Conservation (phyloP, 768 basidiomycete genomes). For the Psilocybe sp. region DNA sequence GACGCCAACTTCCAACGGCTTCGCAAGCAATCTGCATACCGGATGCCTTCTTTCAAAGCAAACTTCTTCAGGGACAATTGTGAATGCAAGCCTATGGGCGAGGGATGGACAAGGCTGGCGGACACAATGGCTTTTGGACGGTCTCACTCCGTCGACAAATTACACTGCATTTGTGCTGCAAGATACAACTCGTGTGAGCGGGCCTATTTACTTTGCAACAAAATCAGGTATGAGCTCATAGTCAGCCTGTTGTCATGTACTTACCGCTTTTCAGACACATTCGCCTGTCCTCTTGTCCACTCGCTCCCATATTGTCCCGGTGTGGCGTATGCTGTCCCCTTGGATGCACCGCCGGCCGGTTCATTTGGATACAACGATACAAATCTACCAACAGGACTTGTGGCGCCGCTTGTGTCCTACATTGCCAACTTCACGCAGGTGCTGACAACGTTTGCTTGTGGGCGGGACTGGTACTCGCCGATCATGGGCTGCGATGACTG, state of each 20-base stretch:
- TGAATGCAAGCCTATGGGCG: conserved; percentile 53
- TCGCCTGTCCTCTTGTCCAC: conserved; percentile 67
- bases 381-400: conserved; percentile 49
- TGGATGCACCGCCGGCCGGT: conserved; percentile 47
- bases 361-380: conserved; percentile 43
- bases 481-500: conserved; percentile 77
- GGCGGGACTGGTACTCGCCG: conserved; percentile 77
- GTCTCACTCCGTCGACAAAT: conserved; percentile 63
- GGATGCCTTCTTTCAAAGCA: conserved; percentile 53
- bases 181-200: conserved; percentile 53
- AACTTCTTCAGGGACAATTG: conserved; percentile 33
- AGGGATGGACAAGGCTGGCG: conserved; percentile 60
- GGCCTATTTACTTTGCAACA: conserved; percentile 70
- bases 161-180: conserved; percentile 74
- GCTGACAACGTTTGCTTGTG: conserved; percentile 74
- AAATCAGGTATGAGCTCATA: conserved; percentile 56
- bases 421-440: conserved; percentile 74
- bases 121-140: conserved; percentile 63
- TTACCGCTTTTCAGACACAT: conserved; percentile 43
- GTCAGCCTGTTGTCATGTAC: background rate
- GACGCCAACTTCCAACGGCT: conserved; percentile 41
- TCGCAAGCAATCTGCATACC: conserved; percentile 48
- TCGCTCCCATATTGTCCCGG: conserved; percentile 74
- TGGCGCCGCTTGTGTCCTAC: conserved; percentile 49
- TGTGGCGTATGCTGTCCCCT: conserved; percentile 66